phyloP scores from a whole-genome alignment of 495 filamentous ascomycete genomes.

The Trichocladium antarcticum region DNA sequence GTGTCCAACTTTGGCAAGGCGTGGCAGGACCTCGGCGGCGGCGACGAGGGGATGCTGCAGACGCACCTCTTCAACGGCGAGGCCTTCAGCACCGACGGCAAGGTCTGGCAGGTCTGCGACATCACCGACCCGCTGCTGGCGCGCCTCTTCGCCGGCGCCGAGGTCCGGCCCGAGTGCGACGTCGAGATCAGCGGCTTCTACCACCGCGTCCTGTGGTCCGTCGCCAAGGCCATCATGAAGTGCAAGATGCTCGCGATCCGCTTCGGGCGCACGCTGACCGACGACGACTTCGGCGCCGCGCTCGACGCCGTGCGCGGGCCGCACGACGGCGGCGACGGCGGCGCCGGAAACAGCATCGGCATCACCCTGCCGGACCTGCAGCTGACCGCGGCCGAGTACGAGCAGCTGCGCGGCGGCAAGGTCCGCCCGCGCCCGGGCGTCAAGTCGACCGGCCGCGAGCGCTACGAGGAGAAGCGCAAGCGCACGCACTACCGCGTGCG shows the following conservation, averaged over 20 bases:
- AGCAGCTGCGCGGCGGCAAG: conserved; percentile 22
- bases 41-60: conserved; percentile 28
- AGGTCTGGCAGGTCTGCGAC: conserved; percentile 89
- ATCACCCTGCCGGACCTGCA: conserved; percentile 44
- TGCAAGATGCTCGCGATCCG: conserved; percentile 55
- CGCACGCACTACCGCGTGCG: conserved; percentile 28
- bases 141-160: conserved; percentile 39
- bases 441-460: conserved; percentile 17
- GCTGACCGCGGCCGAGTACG: conserved; percentile 36
- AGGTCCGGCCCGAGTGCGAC: conserved; percentile 43
- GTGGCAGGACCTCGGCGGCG: conserved; percentile 26
- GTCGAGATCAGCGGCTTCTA: conserved; percentile 68
- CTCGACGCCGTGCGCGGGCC: conserved; percentile 30
- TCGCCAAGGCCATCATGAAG: conserved; percentile 75
- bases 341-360: conserved; percentile 31
- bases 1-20: conserved; percentile 27
- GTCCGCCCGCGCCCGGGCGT: conserved; percentile 17
- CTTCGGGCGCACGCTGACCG: conserved; percentile 33
- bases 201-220: conserved; percentile 61
- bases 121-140: conserved; percentile 66
- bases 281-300: conserved; percentile 41
- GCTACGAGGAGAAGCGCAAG: conserved; percentile 8
- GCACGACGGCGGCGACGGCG: conserved; percentile 27
- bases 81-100: conserved; percentile 56
- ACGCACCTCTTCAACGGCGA: conserved; percentile 76